Evolutionary conservation across 805 yeast species (phyloP), one percentile per base, ranked within the genome.

Genomic region (Wickerhamiella parazyma): DNA sequence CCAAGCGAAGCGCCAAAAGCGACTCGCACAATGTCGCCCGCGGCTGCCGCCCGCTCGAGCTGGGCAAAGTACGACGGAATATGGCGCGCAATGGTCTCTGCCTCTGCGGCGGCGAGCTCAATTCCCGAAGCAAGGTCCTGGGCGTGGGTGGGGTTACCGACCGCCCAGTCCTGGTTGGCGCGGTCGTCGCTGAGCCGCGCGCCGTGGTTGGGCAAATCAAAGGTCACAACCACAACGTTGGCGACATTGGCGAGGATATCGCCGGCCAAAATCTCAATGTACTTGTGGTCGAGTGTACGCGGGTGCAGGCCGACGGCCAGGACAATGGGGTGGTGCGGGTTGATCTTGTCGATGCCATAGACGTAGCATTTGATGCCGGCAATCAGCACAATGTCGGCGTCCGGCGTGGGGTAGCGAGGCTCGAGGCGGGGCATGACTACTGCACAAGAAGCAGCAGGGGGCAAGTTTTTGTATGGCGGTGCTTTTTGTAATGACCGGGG

Each of bases 401-500:
- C 46, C 6, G 31, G 25, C 14, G 35, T 28, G 18, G 25, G 11
- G 38, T 33, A 25, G 26, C 38, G 18, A 18, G 34, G 24, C 16
- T 28, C 16, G 16, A 28, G 3, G 16, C 16, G 14, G 5, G 31
- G 31, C 31, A 28, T 28, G 31, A 28, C 3, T 7, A 28, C 14
- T 7, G 16, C n/a, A n/a, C n/a, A n/a, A n/a, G n/a, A n/a, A n/a
- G n/a, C n/a, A n/a, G n/a, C n/a, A n/a, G n/a, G n/a, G n/a, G n/a
- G n/a, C n/a, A n/a, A n/a, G n/a, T n/a, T n/a, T n/a, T n/a, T n/a
- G n/a, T n/a, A n/a, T n/a, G n/a, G n/a, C n/a, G n/a, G n/a, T 31
- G 31, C 47, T 54, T 29, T 51, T 87, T 26, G 78, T 87, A 4
- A 79, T 93, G 0, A 80, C 93, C 3, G 97, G 97, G 0, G 96